These are phyloP conservation scores for Gossypium schwendimanii DNA, from an alignment of 441 rosid genomes.

Conservation along the genomic window DNA sequence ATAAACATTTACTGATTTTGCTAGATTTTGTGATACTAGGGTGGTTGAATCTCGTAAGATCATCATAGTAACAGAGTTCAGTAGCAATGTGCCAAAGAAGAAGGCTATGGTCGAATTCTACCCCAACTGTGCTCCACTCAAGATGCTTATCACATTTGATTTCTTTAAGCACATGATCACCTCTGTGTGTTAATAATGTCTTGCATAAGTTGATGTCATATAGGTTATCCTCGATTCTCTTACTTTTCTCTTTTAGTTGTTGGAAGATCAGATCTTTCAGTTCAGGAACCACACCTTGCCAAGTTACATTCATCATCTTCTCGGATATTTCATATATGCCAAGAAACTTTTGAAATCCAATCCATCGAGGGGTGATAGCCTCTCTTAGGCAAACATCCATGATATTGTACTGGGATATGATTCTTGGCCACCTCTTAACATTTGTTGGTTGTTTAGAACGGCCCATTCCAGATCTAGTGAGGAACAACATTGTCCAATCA, in stretches of 20 bases:
- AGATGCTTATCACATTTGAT: neutral
- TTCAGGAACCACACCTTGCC: conserved; percentile 6
- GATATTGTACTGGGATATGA: conserved; percentile 24
- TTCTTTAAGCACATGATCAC: neutral
- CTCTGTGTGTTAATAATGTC: neutral
- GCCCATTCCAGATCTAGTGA: neutral
- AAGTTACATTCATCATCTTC: neutral
- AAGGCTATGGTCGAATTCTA: conserved; percentile 2
- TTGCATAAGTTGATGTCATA: neutral
- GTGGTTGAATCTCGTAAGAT: neutral
- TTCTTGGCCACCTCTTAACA: conserved; percentile 27
- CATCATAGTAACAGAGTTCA: conserved; percentile 6
- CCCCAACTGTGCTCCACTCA: neutral
- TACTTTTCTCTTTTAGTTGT: conserved; percentile 15
- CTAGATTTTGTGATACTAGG: neutral
- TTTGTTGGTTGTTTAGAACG: neutral
- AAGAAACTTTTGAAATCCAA: neutral
- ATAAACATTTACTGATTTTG: conserved; percentile 6
- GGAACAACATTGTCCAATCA: conserved; percentile 24
- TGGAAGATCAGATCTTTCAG: conserved; percentile 24
- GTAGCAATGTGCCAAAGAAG: conserved; percentile 21
- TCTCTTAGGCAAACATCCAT: conserved; percentile 20
- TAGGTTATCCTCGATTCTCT: neutral
- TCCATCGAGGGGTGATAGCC: neutral
- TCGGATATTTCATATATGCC: neutral